These are phyloP conservation scores for Talaromyces sp. DNA, from an alignment of 2,329 filamentous ascomycete species.

Conservation along the genomic window DNA sequence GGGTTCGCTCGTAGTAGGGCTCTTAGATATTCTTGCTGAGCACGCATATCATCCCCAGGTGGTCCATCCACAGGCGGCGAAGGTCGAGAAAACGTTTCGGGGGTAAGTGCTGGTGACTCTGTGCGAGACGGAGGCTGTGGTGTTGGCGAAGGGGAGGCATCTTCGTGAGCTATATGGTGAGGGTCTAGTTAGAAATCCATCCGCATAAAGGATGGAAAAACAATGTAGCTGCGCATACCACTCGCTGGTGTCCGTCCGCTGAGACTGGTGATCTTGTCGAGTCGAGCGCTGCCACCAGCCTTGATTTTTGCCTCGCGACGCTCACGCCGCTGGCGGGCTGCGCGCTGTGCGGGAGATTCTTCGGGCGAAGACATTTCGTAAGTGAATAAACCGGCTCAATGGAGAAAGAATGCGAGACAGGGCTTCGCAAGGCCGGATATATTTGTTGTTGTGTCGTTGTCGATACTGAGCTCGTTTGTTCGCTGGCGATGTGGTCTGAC, in stretches of 20 bases:
- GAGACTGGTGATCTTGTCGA: slow-evolving; percentile 57
- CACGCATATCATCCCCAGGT: slow-evolving; percentile 26
- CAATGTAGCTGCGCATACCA: slow-evolving; percentile 17
- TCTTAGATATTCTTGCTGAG: slow-evolving; percentile 16
- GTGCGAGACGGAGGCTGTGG: slow-evolving; percentile 3
- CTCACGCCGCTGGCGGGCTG: slow-evolving; percentile 57
- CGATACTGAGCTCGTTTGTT: not conserved
- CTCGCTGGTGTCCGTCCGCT: slow-evolving; percentile 46
- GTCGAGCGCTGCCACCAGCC: slow-evolving; percentile 51
- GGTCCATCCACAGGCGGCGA: slow-evolving; percentile 18
- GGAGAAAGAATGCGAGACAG: not conserved
- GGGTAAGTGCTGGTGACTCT: slow-evolving; percentile 23
- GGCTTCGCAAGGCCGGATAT: not conserved
- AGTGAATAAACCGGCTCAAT: not conserved
- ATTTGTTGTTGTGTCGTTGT: not conserved
- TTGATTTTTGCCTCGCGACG: slow-evolving; percentile 58
- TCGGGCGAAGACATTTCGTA: slow-evolving; percentile 30
- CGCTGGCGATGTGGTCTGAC: not conserved
- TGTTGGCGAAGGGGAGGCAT: not conserved
- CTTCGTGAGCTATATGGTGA: slow-evolving; percentile 1
- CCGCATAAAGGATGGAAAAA: not conserved
- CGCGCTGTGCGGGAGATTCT: slow-evolving; percentile 43
- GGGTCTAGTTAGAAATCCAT: not conserved
- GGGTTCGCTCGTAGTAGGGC: slow-evolving; percentile 18
- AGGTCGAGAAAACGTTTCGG: slow-evolving; percentile 15